Conservation (phyloP, 1,284 basidiomycete species). For the Cryptococcus wingfieldii region DNA sequence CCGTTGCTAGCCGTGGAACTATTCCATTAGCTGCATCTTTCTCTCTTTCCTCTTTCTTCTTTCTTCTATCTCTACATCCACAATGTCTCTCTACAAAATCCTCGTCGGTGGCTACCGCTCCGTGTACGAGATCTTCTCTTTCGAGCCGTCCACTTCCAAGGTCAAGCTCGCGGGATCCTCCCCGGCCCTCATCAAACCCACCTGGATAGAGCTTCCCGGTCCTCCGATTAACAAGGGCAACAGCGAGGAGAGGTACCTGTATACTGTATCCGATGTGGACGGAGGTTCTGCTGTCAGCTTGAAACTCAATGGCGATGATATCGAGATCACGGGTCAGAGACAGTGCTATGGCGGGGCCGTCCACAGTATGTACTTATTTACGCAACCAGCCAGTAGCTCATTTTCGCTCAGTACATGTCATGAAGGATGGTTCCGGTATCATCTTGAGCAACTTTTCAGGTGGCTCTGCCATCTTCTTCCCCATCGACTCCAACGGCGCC, state of each 20-base stretch:
- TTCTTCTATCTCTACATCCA: neutral
- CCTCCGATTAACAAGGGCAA: neutral
- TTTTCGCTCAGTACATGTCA: conserved; percentile 25
- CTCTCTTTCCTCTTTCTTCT: conserved; percentile 1
- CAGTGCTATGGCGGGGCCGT: conserved; percentile 32
- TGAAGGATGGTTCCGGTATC: conserved; percentile 43
- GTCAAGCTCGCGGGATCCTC: conserved; percentile 27
- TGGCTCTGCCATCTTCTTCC: conserved; percentile 37
- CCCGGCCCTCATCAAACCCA: conserved; percentile 26
- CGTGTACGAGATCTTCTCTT: conserved; percentile 28
- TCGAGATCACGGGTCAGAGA: conserved; percentile 30
- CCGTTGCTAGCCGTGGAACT: too few relatives aligned
- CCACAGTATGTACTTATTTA: conserved; percentile 30
- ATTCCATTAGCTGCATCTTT: conserved; percentile 6
- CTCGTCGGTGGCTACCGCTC: conserved; percentile 39
- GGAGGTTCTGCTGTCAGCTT: conserved; percentile 29
- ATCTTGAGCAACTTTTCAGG: conserved; percentile 37
- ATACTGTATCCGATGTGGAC: conserved; percentile 37
- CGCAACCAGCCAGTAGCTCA: neutral
- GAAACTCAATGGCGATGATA: conserved; percentile 19
- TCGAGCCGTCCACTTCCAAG: conserved; percentile 31
- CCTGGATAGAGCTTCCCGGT: conserved; percentile 34
- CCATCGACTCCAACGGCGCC: conserved; percentile 24
- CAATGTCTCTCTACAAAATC: conserved; percentile 26
- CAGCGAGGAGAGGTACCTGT: conserved; percentile 19